phyloP scores from a whole-genome alignment of 495 filamentous ascomycete genomes.

The Apiosordaria backusii region DNA sequence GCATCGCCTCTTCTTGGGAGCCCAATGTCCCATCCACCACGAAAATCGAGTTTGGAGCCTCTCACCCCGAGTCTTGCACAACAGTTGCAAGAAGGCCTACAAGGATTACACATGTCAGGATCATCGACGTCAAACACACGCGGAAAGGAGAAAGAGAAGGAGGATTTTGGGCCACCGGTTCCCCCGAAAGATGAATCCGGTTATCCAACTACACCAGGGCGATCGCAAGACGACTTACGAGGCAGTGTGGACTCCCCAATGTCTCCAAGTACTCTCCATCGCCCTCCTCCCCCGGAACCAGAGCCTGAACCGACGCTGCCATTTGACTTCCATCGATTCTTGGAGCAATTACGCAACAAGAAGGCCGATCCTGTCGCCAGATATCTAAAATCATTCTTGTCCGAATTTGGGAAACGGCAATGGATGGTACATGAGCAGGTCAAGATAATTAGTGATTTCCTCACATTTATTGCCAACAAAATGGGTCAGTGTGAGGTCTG shows the following conservation, averaged over 20 bases:
- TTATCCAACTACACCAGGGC: slow-evolving; percentile 30
- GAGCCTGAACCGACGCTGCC: slow-evolving; percentile 86
- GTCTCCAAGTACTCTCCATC: slow-evolving; percentile 55
- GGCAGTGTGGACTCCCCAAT: slow-evolving; percentile 38
- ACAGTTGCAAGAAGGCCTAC: slow-evolving; percentile 42
- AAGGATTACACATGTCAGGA: slow-evolving; percentile 42
- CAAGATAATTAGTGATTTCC: slow-evolving; percentile 95
- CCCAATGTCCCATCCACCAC: slow-evolving; percentile 67
- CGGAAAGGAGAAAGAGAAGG: slow-evolving; percentile 37
- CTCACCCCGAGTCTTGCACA: slow-evolving; percentile 46
- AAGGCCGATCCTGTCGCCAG: slow-evolving; percentile 95
- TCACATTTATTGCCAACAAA: slow-evolving; percentile 96
- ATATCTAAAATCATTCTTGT: slow-evolving; percentile 89
- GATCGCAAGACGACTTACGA: slow-evolving; percentile 36
- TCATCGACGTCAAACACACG: slow-evolving; percentile 35
- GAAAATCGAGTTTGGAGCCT: slow-evolving; percentile 79
- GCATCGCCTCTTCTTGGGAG: slow-evolving; percentile 64
- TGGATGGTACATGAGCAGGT: slow-evolving; percentile 99
- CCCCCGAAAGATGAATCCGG: slow-evolving; percentile 48
- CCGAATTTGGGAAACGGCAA: slow-evolving; percentile 94
- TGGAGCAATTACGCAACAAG: slow-evolving; percentile 91
- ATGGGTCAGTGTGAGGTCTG: slow-evolving; percentile 99
- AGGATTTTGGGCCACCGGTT: slow-evolving; percentile 49
- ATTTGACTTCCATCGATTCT: slow-evolving; percentile 96
- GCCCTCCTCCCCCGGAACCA: slow-evolving; percentile 75